These are phyloP conservation scores for Aspergillus campestris DNA, from an alignment of 495 filamentous ascomycete genomes.

Conservation along the genomic window DNA sequence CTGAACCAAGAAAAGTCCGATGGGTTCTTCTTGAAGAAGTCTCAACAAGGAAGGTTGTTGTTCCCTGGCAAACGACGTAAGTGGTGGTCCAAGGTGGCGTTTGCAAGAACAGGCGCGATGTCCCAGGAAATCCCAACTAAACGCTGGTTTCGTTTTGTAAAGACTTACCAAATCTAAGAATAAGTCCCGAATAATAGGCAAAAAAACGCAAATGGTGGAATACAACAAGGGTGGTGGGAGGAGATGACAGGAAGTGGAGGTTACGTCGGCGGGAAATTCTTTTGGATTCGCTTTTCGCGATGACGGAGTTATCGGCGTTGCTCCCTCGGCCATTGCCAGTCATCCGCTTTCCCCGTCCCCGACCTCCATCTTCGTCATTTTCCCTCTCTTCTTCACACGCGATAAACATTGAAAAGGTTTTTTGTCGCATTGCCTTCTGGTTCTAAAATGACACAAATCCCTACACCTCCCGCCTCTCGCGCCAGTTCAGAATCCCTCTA, in stretches of 20 bases:
- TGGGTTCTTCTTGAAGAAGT: no score
- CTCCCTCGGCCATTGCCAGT: slow-evolving; percentile 16
- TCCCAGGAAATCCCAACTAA: background rate
- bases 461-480: slow-evolving; percentile 31
- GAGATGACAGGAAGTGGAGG: background rate
- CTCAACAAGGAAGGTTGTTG: no score
- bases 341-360: slow-evolving; percentile 9
- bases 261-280: slow-evolving; percentile 30
- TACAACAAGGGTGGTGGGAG: background rate
- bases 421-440: background rate
- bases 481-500: slow-evolving; percentile 22
- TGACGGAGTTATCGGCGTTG: slow-evolving; percentile 37
- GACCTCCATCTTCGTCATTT: slow-evolving; percentile 8
- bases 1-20: no score
- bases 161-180: background rate
- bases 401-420: no score
- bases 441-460: slow-evolving; percentile 27
- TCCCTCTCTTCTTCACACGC: background rate
- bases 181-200: background rate
- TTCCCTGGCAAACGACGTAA: background rate
- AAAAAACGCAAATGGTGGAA: background rate
- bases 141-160: no score
- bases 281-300: slow-evolving; percentile 19
- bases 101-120: background rate
- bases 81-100: slow-evolving; percentile 29